Percentiles rank a stretch among this genome's conserved stretches.
Conservation (phyloP, 805 yeast species). For the Candida insectalens region DNA sequence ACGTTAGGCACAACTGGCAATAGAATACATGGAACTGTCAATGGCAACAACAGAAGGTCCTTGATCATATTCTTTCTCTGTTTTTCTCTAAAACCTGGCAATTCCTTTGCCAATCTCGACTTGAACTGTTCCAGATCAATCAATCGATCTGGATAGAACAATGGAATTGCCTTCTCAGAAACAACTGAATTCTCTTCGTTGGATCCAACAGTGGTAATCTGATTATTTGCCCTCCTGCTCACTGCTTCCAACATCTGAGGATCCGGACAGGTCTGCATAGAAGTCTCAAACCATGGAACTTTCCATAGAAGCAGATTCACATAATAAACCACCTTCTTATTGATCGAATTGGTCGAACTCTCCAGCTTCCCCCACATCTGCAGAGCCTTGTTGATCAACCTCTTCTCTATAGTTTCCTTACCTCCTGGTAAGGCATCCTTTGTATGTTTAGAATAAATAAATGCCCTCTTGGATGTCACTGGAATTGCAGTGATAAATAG, state of each 20-base stretch:
- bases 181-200: constrained; percentile 4
- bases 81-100: constrained; percentile 32
- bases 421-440: constrained; percentile 24
- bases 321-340: constrained; percentile 45
- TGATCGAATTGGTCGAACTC: constrained; percentile 43
- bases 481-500: constrained; percentile 67
- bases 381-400: constrained; percentile 37
- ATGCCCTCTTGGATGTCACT: constrained; percentile 49
- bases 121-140: constrained; percentile 21
- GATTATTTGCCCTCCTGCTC: constrained; percentile 21
- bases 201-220: constrained; percentile 6
- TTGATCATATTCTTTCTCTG: constrained; percentile 48
- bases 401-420: constrained; percentile 25
- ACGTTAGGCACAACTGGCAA: constrained; percentile 85
- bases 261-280: constrained; percentile 70
- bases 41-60: constrained; percentile 56
- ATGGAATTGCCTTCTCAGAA: constrained; percentile 26
- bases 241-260: constrained; percentile 44
- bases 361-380: constrained; percentile 56
- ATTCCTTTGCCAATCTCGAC: constrained; percentile 32
- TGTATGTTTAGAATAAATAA: constrained; percentile 59
- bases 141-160: constrained; percentile 40
- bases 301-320: constrained; percentile 45
- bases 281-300: constrained; percentile 74
- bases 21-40: constrained; percentile 70